Evolutionary conservation across 331 rosid species (phyloP).

Genomic region (Phaseolus coccineus): DNA sequence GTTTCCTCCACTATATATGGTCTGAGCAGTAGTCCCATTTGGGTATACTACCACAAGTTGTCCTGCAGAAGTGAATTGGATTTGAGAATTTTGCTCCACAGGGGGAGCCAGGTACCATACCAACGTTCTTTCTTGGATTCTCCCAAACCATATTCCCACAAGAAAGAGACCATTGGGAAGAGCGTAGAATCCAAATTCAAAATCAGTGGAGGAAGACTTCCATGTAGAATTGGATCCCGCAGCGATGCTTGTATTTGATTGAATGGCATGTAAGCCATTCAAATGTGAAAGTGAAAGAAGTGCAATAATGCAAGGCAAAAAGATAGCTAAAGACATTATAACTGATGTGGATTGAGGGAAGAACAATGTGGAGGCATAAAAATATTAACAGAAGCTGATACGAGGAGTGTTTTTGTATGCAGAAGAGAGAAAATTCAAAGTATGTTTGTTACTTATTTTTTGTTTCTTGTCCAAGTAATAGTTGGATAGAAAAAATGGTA

Average conservation of each 20-base stretch:
- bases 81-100: constrained; percentile 26
- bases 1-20: not conserved
- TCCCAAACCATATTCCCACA: constrained; percentile 46
- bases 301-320: constrained; percentile 7
- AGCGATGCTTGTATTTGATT: constrained; percentile 35
- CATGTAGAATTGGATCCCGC: constrained; percentile 49
- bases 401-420: not conserved
- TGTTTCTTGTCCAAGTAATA: too few relatives aligned
- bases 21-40: not conserved
- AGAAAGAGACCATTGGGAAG: constrained; percentile 37
- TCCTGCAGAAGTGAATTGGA: constrained; percentile 39
- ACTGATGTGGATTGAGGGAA: not conserved
- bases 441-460: too few relatives aligned
- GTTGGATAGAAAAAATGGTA: too few relatives aligned
- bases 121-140: constrained; percentile 42
- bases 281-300: constrained; percentile 26
- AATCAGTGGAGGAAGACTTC: constrained; percentile 43
- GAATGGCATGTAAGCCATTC: constrained; percentile 1
- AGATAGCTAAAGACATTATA: constrained; percentile 17
- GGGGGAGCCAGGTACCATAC: constrained; percentile 43
- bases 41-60: constrained; percentile 15
- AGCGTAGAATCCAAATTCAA: constrained; percentile 48
- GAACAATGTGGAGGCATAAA: not conserved
- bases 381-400: not conserved
- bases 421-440: too few relatives aligned